Percentiles rank a stretch among this genome's conserved stretches.
Evolutionary conservation across 345 rosid genomes (phyloP).

Genomic region (Pistacia integerrima): DNA sequence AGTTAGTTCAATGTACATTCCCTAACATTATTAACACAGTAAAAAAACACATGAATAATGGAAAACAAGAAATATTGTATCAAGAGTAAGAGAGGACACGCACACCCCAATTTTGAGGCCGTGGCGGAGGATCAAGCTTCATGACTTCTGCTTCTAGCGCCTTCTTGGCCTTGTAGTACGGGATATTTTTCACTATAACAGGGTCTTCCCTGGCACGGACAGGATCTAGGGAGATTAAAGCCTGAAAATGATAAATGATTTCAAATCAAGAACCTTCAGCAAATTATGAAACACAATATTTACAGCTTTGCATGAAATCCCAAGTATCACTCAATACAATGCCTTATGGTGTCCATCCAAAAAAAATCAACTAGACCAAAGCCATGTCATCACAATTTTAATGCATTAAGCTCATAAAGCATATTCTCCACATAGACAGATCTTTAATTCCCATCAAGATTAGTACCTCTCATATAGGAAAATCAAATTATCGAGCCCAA

Average conservation of each 20-base stretch:
- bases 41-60: constrained; percentile 3
- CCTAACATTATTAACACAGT: neutral
- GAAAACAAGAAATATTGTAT: neutral
- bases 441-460: neutral
- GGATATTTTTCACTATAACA: constrained; percentile 73
- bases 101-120: constrained; percentile 95
- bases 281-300: neutral
- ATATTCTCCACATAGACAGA: constrained; percentile 14
- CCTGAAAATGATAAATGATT: constrained; percentile 46
- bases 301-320: constrained; percentile 16
- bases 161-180: constrained; percentile 85
- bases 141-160: constrained; percentile 78
- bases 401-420: neutral
- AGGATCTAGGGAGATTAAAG: constrained; percentile 79
- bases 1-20: constrained; percentile 17
- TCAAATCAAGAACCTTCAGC: neutral
- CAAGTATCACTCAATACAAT: neutral
- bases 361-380: neutral
- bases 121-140: constrained; percentile 75
- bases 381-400: neutral
- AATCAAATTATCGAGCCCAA: neutral
- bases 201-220: constrained; percentile 82
- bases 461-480: neutral
- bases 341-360: neutral
- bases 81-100: constrained; percentile 31